Base-by-base conservation (phyloP, 371 early-diverging fungal species). In the Mycotypha africana region DNA sequence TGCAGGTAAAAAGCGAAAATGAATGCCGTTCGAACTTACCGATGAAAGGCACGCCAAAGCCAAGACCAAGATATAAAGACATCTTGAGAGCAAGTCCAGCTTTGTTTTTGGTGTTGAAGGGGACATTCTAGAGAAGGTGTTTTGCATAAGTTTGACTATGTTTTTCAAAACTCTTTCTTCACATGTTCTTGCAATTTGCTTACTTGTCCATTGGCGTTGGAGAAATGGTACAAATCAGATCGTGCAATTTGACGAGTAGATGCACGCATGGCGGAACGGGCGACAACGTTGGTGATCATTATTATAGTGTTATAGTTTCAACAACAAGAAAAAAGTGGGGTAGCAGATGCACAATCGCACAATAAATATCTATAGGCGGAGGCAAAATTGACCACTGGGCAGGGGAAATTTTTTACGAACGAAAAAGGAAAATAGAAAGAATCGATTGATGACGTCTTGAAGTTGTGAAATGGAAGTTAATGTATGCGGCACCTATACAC, bases 41-140 rank as follows among this genome's bases (percentile, higher is more conserved):
- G 42, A 78, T 25, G 66, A 81, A 81, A 53, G 78, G 79, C 49
- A 70, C 66, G 53, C 61, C 59, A 48, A 81, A 81, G 40, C 76
- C 79, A 24, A 63, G 41, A 45, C 76, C 78, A 54, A 76, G 58
- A 50, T 64, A 78, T 46, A 73, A 56, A 33, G 56, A 49, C 57
- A 79, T 72, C 50, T 65, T 66, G 49, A 74, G 37, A 42, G 76
- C 79, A 67, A 81, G 74, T 47, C 55, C 74, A 53, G 65, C 62
- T 58, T 68, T 75, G 73, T 76, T 81, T 60, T 68, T 78, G 56
- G 81, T 79, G 42, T 70, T 64, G 65, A 81, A 81, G 38, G 81
- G 81, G 56, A 79, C 38, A 67, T 81, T 77, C 81, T 81, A 55
- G 9, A 16, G 19, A 36, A n/a, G n/a, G n/a, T n/a, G n/a, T n/a